A percentile compares a stretch with the other conserved stretches of the same genome.
Evolutionary conservation across 257 asterid genomes (phyloP).

Genomic region (Ajuga chamaepitys): DNA sequence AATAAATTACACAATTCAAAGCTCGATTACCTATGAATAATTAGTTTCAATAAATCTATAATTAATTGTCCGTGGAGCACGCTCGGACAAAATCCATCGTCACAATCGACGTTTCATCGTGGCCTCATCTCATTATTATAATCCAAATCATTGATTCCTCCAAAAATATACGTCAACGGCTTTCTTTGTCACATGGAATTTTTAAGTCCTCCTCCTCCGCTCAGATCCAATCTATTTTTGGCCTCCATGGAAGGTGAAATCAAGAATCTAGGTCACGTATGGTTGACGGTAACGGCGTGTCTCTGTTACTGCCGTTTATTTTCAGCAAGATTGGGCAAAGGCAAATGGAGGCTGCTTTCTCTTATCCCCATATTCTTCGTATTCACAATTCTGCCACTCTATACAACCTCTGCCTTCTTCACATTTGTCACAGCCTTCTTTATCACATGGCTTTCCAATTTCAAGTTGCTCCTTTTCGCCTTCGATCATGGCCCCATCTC

Average conservation of each 20-base stretch:
- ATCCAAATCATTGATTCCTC: too few relatives aligned
- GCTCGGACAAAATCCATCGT: too few relatives aligned
- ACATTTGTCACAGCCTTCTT: slow-evolving; percentile 29
- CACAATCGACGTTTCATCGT: too few relatives aligned
- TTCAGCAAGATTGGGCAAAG: slow-evolving; percentile 31
- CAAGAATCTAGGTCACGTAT: slow-evolving; percentile 20
- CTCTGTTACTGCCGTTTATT: slow-evolving; percentile 37
- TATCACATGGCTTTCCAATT: slow-evolving; percentile 54
- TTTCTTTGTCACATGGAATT: too few relatives aligned
- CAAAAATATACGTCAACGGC: too few relatives aligned
- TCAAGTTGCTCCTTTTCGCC: slow-evolving; percentile 51
- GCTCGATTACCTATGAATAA: too few relatives aligned
- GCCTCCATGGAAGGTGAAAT: slow-evolving; percentile 33
- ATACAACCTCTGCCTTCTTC: slow-evolving; percentile 27
- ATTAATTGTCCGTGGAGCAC: too few relatives aligned
- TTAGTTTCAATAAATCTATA: too few relatives aligned
- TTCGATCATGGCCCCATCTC: slow-evolving; percentile 53
- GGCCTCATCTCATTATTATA: too few relatives aligned
- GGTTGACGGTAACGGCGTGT: slow-evolving; percentile 19
- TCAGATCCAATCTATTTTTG: too few relatives aligned
- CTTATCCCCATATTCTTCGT: slow-evolving; percentile 39
- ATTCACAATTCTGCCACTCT: slow-evolving; percentile 37
- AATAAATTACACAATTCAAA: too few relatives aligned
- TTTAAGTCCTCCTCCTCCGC: too few relatives aligned
- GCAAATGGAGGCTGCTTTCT: slow-evolving; percentile 36